These are phyloP conservation scores for Eimeria zaria DNA, from an alignment of 169 alveolate species.

Conservation along the genomic window DNA sequence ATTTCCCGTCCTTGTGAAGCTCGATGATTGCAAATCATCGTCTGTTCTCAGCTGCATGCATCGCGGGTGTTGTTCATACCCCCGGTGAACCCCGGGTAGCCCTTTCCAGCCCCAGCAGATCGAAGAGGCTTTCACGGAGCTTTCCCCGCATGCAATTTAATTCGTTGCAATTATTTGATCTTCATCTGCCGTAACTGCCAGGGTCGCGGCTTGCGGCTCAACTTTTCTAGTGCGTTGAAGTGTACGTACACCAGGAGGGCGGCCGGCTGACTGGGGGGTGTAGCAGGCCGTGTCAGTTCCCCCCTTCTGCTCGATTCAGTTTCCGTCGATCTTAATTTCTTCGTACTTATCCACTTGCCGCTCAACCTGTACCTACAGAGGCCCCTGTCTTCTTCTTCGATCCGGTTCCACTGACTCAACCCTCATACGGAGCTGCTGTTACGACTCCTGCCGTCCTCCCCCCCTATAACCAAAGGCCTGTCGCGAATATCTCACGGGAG, in stretches of 20 bases:
- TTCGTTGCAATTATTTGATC: no score
- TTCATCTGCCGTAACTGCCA: background rate
- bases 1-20: background rate
- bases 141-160: background rate
- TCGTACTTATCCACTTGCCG: background rate
- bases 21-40: background rate
- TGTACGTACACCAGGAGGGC: background rate
- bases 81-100: background rate
- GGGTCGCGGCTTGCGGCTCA: background rate
- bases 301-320: background rate
- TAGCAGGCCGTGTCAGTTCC: background rate
- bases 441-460: background rate
- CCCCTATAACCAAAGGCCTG: no score
- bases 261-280: constrained; percentile 17
- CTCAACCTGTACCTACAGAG: background rate
- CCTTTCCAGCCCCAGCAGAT: background rate
- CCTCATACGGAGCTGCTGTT: background rate
- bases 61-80: background rate
- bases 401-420: background rate
- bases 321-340: background rate
- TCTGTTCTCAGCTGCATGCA: background rate
- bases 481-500: no score
- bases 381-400: background rate
- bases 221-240: background rate
- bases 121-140: background rate